A percentile compares a stretch with the other conserved stretches of the same genome.
phyloP scores from a whole-genome alignment of 495 filamentous ascomycete genomes.

The Penicillium crystallinum region DNA sequence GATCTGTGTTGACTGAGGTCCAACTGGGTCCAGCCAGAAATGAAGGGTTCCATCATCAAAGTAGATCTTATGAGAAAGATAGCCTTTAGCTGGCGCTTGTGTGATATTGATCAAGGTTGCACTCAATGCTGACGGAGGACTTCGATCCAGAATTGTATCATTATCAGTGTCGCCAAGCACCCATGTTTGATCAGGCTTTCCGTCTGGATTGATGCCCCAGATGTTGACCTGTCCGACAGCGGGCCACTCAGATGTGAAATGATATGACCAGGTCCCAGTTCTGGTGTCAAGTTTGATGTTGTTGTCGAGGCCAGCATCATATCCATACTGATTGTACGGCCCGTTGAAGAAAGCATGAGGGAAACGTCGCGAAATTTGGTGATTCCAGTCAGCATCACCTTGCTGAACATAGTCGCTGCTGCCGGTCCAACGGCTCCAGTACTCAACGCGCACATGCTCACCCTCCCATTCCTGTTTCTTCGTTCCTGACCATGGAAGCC shows the following conservation, averaged over 20 bases:
- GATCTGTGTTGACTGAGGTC: slow-evolving; percentile 50
- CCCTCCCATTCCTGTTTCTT: slow-evolving; percentile 58
- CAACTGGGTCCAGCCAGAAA: slow-evolving; percentile 48
- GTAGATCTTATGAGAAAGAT: slow-evolving; percentile 49
- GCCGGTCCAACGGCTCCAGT: slow-evolving; percentile 59
- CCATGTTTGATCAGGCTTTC: slow-evolving; percentile 54
- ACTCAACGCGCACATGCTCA: slow-evolving; percentile 61
- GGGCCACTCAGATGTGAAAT: slow-evolving; percentile 62
- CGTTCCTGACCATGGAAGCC: slow-evolving; percentile 55
- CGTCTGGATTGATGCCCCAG: slow-evolving; percentile 65
- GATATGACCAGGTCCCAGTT: slow-evolving; percentile 53
- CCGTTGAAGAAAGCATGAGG: slow-evolving; percentile 64
- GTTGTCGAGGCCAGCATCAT: slow-evolving; percentile 56
- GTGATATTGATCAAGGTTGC: slow-evolving; percentile 59
- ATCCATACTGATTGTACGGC: slow-evolving; percentile 63
- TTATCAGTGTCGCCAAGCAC: slow-evolving; percentile 57
- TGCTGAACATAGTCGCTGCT: slow-evolving; percentile 62
- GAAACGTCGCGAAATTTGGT: slow-evolving; percentile 40
- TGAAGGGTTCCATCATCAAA: slow-evolving; percentile 51
- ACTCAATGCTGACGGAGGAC: slow-evolving; percentile 55
- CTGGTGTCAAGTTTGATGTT: slow-evolving; percentile 43
- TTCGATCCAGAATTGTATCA: slow-evolving; percentile 56
- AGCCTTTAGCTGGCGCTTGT: slow-evolving; percentile 45
- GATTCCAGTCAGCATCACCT: slow-evolving; percentile 46
- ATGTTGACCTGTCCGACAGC: slow-evolving; percentile 59